A percentile compares a stretch with the other conserved stretches of the same genome.
Conservation (phyloP, 2,329 filamentous ascomycete genomes). For the Fusarium sp. region DNA sequence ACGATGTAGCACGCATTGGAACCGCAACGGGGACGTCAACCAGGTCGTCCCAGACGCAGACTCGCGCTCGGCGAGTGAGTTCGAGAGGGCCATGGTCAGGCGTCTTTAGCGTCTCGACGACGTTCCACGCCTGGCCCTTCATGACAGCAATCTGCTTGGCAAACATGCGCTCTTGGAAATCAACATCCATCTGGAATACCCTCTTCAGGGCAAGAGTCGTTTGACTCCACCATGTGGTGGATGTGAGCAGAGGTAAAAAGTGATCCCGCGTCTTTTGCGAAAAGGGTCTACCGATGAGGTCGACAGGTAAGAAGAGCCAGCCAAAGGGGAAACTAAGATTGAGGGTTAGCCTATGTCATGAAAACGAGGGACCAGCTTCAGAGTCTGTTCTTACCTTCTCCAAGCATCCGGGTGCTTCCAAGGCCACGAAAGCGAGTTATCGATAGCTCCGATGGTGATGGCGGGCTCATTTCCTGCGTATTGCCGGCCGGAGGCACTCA, state of each 20-base stretch:
- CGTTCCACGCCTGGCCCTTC: constrained; percentile 99
- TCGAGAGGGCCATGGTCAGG: constrained; percentile 93
- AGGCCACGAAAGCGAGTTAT: constrained; percentile 98
- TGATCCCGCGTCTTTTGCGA: constrained; percentile 93
- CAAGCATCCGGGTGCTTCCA: constrained; percentile 98
- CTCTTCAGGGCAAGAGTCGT: constrained; percentile 88
- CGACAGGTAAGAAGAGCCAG: constrained; percentile 97
- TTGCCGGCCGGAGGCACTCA: constrained; percentile 76
- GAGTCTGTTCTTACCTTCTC: constrained; percentile 60
- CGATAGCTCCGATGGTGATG: constrained; percentile 90
- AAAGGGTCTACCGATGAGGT: constrained; percentile 94
- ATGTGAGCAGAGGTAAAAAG: constrained; percentile 95
- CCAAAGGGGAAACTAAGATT: constrained; percentile 92
- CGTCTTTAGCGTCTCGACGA: constrained; percentile 95
- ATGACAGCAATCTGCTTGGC: constrained; percentile 98
- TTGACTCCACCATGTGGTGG: constrained; percentile 96
- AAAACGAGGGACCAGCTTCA: neutral
- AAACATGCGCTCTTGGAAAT: constrained; percentile 99
- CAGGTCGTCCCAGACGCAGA: constrained; percentile 98
- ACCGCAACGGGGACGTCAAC: constrained; percentile 96
- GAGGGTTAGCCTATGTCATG: neutral
- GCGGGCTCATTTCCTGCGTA: constrained; percentile 63
- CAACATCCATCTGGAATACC: constrained; percentile 90
- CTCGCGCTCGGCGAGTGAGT: constrained; percentile 87
- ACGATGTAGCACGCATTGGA: constrained; percentile 85